Percentiles rank a stretch among this genome's conserved stretches.
phyloP scores from a whole-genome alignment of 176 grass and related monocot genomes.

The Cenchrus fungigraminus region DNA sequence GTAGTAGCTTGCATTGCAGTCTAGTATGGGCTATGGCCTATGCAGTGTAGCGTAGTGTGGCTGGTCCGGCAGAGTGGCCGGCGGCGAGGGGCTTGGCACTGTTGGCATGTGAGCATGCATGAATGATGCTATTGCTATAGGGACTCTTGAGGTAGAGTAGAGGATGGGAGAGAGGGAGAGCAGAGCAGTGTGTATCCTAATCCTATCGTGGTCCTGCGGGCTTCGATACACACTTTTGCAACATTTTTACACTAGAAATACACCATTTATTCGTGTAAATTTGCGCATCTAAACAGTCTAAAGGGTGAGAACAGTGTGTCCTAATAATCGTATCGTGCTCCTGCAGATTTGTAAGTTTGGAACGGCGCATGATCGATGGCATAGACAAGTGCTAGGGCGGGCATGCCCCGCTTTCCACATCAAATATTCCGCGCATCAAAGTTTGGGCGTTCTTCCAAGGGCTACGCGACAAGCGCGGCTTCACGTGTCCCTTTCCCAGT shows the following conservation, averaged over 20 bases:
- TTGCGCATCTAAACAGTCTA: too few relatives aligned
- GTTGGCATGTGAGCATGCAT: conserved; percentile 34
- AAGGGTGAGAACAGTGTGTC: too few relatives aligned
- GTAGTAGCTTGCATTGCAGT: neutral
- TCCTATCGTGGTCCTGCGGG: too few relatives aligned
- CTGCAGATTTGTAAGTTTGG: conserved; percentile 43
- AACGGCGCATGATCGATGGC: neutral
- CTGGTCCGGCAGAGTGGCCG: neutral
- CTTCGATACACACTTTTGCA: too few relatives aligned
- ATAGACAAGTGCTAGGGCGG: neutral
- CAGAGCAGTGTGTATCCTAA: too few relatives aligned
- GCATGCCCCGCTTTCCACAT: conserved; percentile 30
- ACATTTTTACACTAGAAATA: too few relatives aligned
- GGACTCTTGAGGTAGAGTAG: too few relatives aligned
- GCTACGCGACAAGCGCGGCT: conserved; percentile 41
- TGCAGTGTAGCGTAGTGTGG: neutral
- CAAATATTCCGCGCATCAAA: conserved; percentile 60
- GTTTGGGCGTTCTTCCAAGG: conserved; percentile 34
- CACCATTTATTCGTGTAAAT: too few relatives aligned
- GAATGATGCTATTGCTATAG: neutral
- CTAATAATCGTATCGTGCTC: neutral
- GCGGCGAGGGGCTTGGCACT: conserved; percentile 4
- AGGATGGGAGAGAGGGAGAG: neutral
- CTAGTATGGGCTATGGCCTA: neutral
- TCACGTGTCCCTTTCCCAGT: conserved; percentile 59